phyloP scores from a whole-genome alignment of 495 filamentous ascomycete genomes.

The Xylaria scruposa region DNA sequence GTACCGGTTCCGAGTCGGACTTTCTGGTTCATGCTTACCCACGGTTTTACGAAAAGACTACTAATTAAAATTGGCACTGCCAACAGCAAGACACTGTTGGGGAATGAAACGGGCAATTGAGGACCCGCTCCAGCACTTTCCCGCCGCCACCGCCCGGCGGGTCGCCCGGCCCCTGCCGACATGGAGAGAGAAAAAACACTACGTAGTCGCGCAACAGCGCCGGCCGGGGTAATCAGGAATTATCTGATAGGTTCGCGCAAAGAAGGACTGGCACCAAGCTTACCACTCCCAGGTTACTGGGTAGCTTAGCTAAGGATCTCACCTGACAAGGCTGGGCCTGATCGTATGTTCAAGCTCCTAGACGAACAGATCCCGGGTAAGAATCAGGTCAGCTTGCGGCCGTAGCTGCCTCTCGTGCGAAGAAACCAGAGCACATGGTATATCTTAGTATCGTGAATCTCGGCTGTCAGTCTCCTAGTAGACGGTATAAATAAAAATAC shows the following conservation, averaged over 20 bases:
- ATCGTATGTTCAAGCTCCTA: slow-evolving; percentile 19
- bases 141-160: not conserved
- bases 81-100: slow-evolving; percentile 8
- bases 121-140: slow-evolving; percentile 15
- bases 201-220: not conserved
- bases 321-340: slow-evolving; percentile 7
- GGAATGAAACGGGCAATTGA: slow-evolving; percentile 8
- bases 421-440: not conserved
- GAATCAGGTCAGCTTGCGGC: slow-evolving; percentile 12
- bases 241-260: not conserved
- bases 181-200: not conserved
- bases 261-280: not conserved
- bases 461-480: not conserved
- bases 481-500: slow-evolving; percentile 11
- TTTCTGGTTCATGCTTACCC: not conserved
- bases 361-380: slow-evolving; percentile 16
- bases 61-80: slow-evolving; percentile 1
- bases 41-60: not conserved
- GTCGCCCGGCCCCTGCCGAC: slow-evolving; percentile 20
- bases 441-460: not conserved
- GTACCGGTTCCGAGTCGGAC: not conserved
- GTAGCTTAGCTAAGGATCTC: not conserved
- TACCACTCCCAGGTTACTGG: slow-evolving; percentile 9
- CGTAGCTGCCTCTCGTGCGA: not conserved
- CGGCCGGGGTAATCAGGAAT: not conserved